phyloP scores from a whole-genome alignment of 2,329 filamentous ascomycete genomes.

The Trichoderma sp. region DNA sequence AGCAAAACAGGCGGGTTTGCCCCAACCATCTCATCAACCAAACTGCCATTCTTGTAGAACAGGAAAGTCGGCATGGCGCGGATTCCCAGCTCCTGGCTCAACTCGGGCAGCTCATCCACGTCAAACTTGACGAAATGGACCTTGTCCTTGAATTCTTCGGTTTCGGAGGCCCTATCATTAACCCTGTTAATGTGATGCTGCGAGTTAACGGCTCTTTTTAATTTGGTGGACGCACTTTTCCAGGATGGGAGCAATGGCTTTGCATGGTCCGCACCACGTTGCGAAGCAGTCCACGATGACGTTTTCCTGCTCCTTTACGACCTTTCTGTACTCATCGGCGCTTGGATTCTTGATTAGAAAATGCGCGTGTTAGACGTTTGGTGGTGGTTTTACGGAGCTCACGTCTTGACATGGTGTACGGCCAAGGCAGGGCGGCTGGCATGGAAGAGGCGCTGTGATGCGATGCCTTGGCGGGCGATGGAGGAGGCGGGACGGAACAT shows the following conservation, averaged over 20 bases:
- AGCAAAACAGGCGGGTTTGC: conserved; percentile 69
- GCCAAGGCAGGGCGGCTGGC: conserved; percentile 41
- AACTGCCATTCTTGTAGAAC: conserved; percentile 75
- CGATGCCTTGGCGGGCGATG: conserved; percentile 21
- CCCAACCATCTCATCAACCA: conserved; percentile 70
- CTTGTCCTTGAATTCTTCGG: conserved; percentile 52
- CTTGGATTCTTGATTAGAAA: conserved; percentile 35
- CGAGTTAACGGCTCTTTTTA: neutral
- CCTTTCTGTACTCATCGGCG: conserved; percentile 55
- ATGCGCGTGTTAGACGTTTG: neutral
- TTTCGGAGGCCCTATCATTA: conserved; percentile 26
- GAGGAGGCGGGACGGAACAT: conserved; percentile 22
- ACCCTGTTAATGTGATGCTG: neutral
- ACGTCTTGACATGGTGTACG: conserved; percentile 44
- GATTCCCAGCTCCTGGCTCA: conserved; percentile 73
- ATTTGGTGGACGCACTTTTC: conserved; percentile 26
- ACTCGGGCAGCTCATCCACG: conserved; percentile 73
- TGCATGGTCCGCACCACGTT: conserved; percentile 92
- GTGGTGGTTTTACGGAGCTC: neutral
- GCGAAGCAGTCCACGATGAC: conserved; percentile 86
- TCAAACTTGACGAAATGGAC: conserved; percentile 84
- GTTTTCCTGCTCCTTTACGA: conserved; percentile 49
- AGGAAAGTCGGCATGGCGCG: conserved; percentile 91
- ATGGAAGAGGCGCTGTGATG: conserved; percentile 30
- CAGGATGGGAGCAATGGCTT: conserved; percentile 75